Evolutionary conservation across 1,284 basidiomycete genomes (phyloP).

Genomic region (Pascua guehoae): DNA sequence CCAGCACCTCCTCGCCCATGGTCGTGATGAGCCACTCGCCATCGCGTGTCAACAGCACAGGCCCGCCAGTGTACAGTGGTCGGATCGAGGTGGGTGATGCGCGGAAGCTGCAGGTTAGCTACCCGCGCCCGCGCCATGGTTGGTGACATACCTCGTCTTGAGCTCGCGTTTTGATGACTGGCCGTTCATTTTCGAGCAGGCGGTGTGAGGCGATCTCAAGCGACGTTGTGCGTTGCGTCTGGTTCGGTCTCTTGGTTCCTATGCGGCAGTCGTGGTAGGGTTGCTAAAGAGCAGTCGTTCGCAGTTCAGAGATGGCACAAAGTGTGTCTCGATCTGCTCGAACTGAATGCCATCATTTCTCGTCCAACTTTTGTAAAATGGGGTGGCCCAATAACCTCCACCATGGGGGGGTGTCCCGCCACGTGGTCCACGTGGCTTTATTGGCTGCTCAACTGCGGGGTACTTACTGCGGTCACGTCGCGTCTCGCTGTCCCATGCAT

Average conservation of each 20-base stretch:
- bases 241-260: background rate
- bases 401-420: too few species aligned
- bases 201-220: too few species aligned
- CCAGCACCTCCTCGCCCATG: conserved; percentile 75
- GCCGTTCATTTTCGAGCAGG: conserved; percentile 31
- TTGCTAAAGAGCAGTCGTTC: too few species aligned
- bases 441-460: too few species aligned
- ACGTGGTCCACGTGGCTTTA: too few species aligned
- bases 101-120: conserved; percentile 34
- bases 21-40: conserved; percentile 78
- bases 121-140: background rate
- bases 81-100: conserved; percentile 46
- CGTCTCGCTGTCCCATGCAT: too few species aligned
- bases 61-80: conserved; percentile 83
- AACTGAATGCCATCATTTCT: too few species aligned
- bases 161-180: conserved; percentile 29
- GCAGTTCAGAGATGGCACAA: too few species aligned
- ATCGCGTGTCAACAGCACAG: conserved; percentile 74
- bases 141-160: conserved; percentile 39
- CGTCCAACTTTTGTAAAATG: conserved; percentile 9
- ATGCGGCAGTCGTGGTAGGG: too few species aligned
- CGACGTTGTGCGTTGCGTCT: background rate
- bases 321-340: too few species aligned
- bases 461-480: too few species aligned
- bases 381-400: too few species aligned